Conservation (phyloP, 805 yeast genomes). For the Spencermartinsiella europaea region DNA sequence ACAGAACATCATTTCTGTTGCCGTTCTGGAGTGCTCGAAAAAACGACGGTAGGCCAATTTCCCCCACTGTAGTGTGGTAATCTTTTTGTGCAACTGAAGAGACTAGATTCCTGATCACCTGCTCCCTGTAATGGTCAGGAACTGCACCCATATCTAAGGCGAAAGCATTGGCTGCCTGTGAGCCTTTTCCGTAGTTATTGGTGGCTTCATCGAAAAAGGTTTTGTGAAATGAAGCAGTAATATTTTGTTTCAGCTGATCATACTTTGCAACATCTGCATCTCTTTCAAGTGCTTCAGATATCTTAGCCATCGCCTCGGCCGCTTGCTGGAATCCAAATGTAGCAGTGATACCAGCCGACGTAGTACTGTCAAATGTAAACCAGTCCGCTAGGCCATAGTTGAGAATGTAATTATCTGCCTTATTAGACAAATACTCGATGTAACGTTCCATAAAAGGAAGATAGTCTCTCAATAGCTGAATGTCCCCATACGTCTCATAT, state of each 20-base stretch:
- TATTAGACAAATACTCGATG: neutral
- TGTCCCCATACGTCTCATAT: constrained; percentile 38
- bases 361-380: neutral
- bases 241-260: neutral
- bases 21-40: constrained; percentile 1
- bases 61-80: constrained; percentile 2
- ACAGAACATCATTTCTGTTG: neutral
- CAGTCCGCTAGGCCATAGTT: constrained; percentile 3
- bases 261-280: neutral
- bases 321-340: constrained; percentile 4
- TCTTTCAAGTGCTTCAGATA: neutral
- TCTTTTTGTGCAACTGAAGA: neutral
- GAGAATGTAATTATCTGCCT: neutral
- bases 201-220: neutral
- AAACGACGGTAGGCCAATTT: constrained; percentile 1
- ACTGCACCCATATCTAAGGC: constrained; percentile 3
- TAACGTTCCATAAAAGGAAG: neutral
- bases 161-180: constrained; percentile 3
- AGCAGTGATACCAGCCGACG: constrained; percentile 2
- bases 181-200: neutral
- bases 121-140: neutral
- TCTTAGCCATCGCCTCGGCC: neutral
- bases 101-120: neutral
- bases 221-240: neutral
- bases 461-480: neutral